A percentile compares a stretch with the other conserved stretches of the same genome.
phyloP scores from a whole-genome alignment of 768 basidiomycete species.

The Lyophyllum atratum region DNA sequence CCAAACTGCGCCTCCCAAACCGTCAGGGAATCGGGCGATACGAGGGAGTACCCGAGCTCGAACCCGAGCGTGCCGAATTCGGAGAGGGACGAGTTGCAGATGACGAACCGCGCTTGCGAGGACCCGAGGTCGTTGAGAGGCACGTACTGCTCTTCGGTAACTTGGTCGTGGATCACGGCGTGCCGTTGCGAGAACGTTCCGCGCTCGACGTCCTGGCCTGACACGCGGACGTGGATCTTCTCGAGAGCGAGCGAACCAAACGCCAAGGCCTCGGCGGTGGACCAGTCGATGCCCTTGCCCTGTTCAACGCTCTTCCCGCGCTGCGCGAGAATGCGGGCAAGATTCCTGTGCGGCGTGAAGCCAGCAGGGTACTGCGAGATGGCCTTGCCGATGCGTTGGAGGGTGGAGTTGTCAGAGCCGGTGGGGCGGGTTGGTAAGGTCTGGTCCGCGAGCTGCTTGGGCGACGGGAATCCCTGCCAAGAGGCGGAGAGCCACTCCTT shows the following conservation, averaged over 20 bases:
- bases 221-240: conserved; percentile 91
- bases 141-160: conserved; percentile 86
- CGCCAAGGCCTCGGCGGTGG: conserved; percentile 96
- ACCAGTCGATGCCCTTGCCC: conserved; percentile 94
- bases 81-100: conserved; percentile 96
- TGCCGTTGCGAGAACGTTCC: conserved; percentile 99
- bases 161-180: conserved; percentile 95
- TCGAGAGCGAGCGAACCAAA: conserved; percentile 93
- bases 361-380: conserved; percentile 85
- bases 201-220: conserved; percentile 98
- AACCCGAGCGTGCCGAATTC: conserved; percentile 96
- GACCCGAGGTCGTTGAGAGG: conserved; percentile 88
- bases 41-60: conserved; percentile 97
- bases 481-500: conserved; percentile 98
- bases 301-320: conserved; percentile 93
- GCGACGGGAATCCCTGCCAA: conserved; percentile 98
- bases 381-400: conserved; percentile 83
- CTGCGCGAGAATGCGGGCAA: conserved; percentile 84
- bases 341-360: conserved; percentile 90
- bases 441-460: conserved; percentile 91
- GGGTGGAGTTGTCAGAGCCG: conserved; percentile 72
- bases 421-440: conserved; percentile 91
- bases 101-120: conserved; percentile 88
- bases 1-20: conserved; percentile 99
- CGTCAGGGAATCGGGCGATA: conserved; percentile 88